These are phyloP conservation scores for Didymella exigua DNA, from an alignment of 2,329 filamentous ascomycete species.

Conservation along the genomic window DNA sequence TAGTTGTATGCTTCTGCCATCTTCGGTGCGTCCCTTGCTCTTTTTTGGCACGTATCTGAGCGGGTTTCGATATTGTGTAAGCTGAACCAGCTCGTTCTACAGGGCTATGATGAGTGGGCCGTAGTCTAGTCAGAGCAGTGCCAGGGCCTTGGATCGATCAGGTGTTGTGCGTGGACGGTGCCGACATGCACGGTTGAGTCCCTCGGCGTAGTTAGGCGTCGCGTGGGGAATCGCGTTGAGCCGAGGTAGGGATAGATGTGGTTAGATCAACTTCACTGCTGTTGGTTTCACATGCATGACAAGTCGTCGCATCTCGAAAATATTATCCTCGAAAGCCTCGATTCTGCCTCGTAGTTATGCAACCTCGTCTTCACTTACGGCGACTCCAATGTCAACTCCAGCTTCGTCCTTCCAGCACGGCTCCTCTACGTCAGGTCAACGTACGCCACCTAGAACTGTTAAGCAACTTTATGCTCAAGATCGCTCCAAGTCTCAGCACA, in stretches of 20 bases:
- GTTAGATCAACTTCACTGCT: background rate
- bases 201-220: conserved; percentile 22
- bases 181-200: conserved; percentile 25
- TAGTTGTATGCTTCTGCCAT: conserved; percentile 53
- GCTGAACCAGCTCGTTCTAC: no score
- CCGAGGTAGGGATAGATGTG: conserved; percentile 20
- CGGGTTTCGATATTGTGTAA: no score
- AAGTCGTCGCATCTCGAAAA: background rate
- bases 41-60: no score
- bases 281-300: background rate
- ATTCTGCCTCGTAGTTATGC: background rate
- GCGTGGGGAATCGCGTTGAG: conserved; percentile 6
- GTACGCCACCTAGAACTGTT: conserved; percentile 30
- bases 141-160: background rate
- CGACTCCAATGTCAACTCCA: conserved; percentile 2
- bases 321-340: background rate
- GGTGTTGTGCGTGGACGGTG: background rate
- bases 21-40: conserved; percentile 13
- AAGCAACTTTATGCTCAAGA: conserved; percentile 26
- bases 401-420: conserved; percentile 7
- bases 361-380: conserved; percentile 7
- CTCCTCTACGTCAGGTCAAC: conserved; percentile 7
- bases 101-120: no score
- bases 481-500: conserved; percentile 11
- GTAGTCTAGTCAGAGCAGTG: background rate